Percentiles rank a stretch among this genome's conserved stretches.
Conservation (phyloP, 768 basidiomycete genomes). For the Candolleomyces aberdarensis region DNA sequence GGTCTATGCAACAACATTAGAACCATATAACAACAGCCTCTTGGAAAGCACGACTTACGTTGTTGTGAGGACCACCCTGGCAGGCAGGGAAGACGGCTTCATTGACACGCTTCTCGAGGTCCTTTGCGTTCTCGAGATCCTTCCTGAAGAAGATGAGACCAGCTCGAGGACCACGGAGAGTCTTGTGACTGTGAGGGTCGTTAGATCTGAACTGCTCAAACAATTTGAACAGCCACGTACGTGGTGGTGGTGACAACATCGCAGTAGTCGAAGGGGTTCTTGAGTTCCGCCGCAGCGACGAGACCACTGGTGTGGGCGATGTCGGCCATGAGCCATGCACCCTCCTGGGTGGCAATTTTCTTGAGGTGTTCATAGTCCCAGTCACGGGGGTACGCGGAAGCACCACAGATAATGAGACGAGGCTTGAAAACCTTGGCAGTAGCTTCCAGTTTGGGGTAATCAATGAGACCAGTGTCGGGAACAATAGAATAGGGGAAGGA, state of each 20-base stretch:
- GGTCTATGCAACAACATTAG: slow-evolving; percentile 45
- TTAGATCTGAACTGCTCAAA: neutral
- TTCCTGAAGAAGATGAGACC: slow-evolving; percentile 99
- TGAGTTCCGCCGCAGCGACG: slow-evolving; percentile 87
- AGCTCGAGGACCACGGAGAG: slow-evolving; percentile 95
- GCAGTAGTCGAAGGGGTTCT: slow-evolving; percentile 91
- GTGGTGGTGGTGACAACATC: slow-evolving; percentile 98
- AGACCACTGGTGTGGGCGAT: slow-evolving; percentile 98
- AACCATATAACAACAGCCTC: neutral
- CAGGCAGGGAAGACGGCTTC: slow-evolving; percentile 99
- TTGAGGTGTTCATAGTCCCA: slow-evolving; percentile 91
- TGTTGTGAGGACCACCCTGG: slow-evolving; percentile 99
- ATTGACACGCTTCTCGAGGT: slow-evolving; percentile 96
- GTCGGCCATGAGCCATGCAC: slow-evolving; percentile 92
- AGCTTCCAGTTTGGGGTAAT: slow-evolving; percentile 75
- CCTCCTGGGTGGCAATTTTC: slow-evolving; percentile 80
- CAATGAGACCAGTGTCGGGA: slow-evolving; percentile 81
- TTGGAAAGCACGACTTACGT: slow-evolving; percentile 45
- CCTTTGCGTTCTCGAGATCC: slow-evolving; percentile 74
- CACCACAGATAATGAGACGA: slow-evolving; percentile 92
- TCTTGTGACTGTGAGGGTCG: slow-evolving; percentile 73
- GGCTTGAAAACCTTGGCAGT: slow-evolving; percentile 97
- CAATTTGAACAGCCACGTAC: slow-evolving; percentile 36
- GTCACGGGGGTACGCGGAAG: slow-evolving; percentile 96
- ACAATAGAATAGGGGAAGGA: slow-evolving; percentile 91